Evolutionary conservation across 108 stramenopile species (phyloP).

Genomic region (Cyclostephanos invisitatus): DNA sequence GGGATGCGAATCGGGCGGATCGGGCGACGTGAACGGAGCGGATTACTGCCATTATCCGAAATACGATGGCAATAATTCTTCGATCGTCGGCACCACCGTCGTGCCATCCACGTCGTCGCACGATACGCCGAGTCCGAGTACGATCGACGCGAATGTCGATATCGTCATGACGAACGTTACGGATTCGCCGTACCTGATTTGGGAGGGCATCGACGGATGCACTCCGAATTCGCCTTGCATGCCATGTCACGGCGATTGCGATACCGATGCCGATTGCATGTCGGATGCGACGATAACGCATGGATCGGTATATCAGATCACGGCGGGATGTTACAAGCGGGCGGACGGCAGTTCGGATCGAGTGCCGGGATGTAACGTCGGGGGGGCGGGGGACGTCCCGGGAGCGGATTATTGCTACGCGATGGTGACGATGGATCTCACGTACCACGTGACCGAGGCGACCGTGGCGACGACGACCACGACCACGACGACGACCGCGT

Average conservation of each 20-base stretch:
- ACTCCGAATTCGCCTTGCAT: constrained; percentile 40
- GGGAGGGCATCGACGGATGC: constrained; percentile 40
- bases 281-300: not conserved
- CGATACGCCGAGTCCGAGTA: not conserved
- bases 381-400: constrained; percentile 37
- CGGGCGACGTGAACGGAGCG: constrained; percentile 41
- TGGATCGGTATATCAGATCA: constrained; percentile 43
- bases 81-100: not conserved
- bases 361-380: constrained; percentile 38
- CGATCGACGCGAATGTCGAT: too few species aligned
- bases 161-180: not conserved
- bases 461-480: too few species aligned
- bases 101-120: not conserved
- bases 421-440: not conserved
- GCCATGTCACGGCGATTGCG: constrained; percentile 70
- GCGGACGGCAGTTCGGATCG: constrained; percentile 29
- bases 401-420: constrained; percentile 48
- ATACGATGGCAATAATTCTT: not conserved
- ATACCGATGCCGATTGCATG: constrained; percentile 51
- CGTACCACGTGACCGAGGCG: too few species aligned
- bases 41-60: constrained; percentile 46
- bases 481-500: not conserved
- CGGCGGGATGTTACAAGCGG: constrained; percentile 33
- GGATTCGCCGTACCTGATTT: constrained; percentile 6
- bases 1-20: constrained; percentile 50